phyloP scores from a whole-genome alignment of 2,329 filamentous ascomycete genomes.

The Scopulariopsis brevicaulis region DNA sequence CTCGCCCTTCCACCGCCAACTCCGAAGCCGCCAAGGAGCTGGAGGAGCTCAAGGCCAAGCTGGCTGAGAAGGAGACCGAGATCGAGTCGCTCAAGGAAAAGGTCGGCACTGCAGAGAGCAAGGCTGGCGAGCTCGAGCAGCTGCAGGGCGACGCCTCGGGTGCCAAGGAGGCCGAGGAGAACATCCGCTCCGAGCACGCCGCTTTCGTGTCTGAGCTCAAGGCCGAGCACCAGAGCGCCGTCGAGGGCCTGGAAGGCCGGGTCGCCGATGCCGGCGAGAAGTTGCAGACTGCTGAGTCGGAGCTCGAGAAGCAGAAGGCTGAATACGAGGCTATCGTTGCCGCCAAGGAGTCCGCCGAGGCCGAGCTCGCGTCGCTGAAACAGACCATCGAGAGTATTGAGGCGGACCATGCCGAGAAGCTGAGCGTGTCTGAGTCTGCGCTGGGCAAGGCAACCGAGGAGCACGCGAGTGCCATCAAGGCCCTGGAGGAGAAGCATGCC shows the following conservation, averaged over 20 bases:
- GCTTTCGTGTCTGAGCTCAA: conserved; percentile 32
- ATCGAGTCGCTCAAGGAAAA: conserved; percentile 45
- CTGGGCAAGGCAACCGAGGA: conserved; percentile 29
- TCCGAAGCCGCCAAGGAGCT: conserved; percentile 37
- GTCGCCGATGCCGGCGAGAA: conserved; percentile 37
- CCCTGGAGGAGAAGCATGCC: conserved; percentile 41
- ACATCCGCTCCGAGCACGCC: conserved; percentile 29
- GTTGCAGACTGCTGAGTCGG: conserved; percentile 36
- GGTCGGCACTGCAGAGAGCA: conserved; percentile 42
- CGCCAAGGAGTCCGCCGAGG: conserved; percentile 35
- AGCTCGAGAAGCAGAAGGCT: conserved; percentile 36
- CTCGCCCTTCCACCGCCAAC: conserved; percentile 20
- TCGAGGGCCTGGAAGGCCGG: conserved; percentile 33
- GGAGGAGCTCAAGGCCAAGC: conserved; percentile 48
- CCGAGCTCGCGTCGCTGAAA: conserved; percentile 35
- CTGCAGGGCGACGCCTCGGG: conserved; percentile 27
- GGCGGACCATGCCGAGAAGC: conserved; percentile 20
- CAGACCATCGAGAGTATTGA: conserved; percentile 33
- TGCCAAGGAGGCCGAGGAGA: conserved; percentile 24
- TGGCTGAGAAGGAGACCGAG: conserved; percentile 45
- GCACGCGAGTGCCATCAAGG: conserved; percentile 30
- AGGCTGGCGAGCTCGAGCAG: conserved; percentile 42
- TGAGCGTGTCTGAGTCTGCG: conserved; percentile 18
- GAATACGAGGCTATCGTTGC: conserved; percentile 35
- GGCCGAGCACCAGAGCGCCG: conserved; percentile 34